phyloP scores from a whole-genome alignment of 768 basidiomycete genomes.

The Chalciporus piperatus region DNA sequence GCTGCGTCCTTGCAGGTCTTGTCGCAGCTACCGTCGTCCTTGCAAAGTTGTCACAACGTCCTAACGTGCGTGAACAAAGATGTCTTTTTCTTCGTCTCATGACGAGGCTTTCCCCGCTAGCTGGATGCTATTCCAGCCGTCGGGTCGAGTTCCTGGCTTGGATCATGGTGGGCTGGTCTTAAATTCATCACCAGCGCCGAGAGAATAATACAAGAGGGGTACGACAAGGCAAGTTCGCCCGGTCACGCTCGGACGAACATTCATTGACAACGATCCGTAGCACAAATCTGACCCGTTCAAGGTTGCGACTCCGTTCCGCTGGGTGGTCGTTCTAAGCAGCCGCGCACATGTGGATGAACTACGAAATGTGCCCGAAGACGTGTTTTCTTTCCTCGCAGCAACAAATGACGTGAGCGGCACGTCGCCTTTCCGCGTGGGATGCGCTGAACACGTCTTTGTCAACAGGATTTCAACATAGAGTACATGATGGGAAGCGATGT shows the following conservation, averaged over 20 bases:
- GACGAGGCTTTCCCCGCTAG: too few relatives aligned
- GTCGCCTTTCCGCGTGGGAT: not conserved
- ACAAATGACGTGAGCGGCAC: conserved; percentile 32
- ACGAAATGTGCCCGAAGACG: conserved; percentile 36
- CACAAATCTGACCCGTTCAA: conserved; percentile 30
- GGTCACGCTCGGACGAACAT: not conserved
- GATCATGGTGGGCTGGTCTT: conserved; percentile 25
- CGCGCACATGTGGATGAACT: conserved; percentile 37
- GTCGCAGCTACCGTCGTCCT: not conserved
- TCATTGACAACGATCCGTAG: conserved; percentile 6
- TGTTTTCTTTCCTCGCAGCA: conserved; percentile 34
- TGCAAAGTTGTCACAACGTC: not conserved
- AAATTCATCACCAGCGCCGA: conserved; percentile 15
- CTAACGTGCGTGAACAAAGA: not conserved
- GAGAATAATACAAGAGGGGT: conserved; percentile 30
- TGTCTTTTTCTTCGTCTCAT: too few relatives aligned
- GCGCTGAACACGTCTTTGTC: not conserved
- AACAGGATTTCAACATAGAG: conserved; percentile 34
- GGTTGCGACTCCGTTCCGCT: conserved; percentile 28
- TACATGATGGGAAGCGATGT: conserved; percentile 36
- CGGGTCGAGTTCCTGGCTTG: conserved; percentile 21
- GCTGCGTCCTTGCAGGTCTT: not conserved
- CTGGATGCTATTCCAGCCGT: conserved; percentile 25
- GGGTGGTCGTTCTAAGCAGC: conserved; percentile 37
- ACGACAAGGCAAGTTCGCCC: conserved; percentile 21